These are phyloP conservation scores for Cutaneotrichosporon mucoides DNA, from an alignment of 1,284 basidiomycete species.

Conservation along the genomic window DNA sequence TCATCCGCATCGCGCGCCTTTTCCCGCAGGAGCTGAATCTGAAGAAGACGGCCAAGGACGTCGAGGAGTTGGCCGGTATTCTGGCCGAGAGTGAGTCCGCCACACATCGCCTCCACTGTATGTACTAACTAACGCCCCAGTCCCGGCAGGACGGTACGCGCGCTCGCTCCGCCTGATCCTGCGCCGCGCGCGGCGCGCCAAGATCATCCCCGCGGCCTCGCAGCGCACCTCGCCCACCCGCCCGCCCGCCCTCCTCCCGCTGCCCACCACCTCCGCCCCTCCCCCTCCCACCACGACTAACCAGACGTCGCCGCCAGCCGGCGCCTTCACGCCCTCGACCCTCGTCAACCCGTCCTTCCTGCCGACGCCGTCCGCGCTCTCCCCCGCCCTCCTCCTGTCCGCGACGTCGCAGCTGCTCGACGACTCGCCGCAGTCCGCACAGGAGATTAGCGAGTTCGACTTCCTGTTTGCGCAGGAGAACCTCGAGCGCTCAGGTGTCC, in stretches of 20 bases:
- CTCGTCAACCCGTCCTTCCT: conserved; percentile 19
- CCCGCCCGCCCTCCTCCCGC: conserved; percentile 18
- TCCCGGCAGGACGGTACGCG: conserved; percentile 84
- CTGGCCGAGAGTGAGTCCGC: conserved; percentile 64
- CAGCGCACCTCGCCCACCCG: conserved; percentile 38
- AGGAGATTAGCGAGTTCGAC: conserved; percentile 47
- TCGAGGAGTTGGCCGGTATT: conserved; percentile 69
- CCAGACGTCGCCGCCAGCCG: neutral
- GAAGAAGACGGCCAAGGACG: conserved; percentile 66
- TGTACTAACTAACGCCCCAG: conserved; percentile 47
- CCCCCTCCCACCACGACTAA: too few species aligned
- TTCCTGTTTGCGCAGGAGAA: conserved; percentile 46
- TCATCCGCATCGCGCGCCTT: conserved; percentile 75
- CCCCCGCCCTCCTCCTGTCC: conserved; percentile 26
- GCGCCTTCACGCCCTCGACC: conserved; percentile 16
- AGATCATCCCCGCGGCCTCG: conserved; percentile 51
- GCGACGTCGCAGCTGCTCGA: conserved; percentile 37
- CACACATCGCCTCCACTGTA: too few species aligned
- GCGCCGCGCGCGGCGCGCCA: conserved; percentile 68
- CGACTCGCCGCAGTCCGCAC: conserved; percentile 37
- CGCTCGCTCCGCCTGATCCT: conserved; percentile 80
- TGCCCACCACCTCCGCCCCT: conserved; percentile 15
- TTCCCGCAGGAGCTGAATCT: conserved; percentile 83
- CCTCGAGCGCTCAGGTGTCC: conserved; percentile 44
- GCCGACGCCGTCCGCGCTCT: conserved; percentile 15